phyloP scores from a whole-genome alignment of 2,329 filamentous ascomycete species.

The Orbilia brochopaga region DNA sequence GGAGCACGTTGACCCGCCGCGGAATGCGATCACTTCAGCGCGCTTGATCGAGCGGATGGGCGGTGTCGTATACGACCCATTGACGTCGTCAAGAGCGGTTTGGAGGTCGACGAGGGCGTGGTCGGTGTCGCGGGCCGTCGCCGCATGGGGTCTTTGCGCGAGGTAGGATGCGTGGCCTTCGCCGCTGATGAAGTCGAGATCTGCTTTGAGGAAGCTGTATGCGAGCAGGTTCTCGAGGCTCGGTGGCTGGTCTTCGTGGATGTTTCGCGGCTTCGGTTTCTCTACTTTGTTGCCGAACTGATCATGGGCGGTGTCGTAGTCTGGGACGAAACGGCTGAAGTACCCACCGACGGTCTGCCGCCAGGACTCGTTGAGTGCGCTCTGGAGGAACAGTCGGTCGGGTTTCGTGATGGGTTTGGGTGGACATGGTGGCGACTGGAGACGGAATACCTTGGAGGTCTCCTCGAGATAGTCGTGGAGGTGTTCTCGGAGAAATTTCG shows the following conservation, averaged over 20 bases:
- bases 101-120: conserved; percentile 72
- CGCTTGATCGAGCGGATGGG: conserved; percentile 41
- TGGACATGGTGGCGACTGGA: conserved; percentile 41
- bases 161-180: conserved; percentile 66
- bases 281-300: conserved; percentile 50
- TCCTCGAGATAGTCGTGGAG: conserved; percentile 89
- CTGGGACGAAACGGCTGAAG: conserved; percentile 85
- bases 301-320: conserved; percentile 64
- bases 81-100: conserved; percentile 45
- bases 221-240: conserved; percentile 79
- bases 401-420: conserved; percentile 57
- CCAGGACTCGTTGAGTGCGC: conserved; percentile 75
- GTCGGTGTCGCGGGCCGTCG: conserved; percentile 67
- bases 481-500: conserved; percentile 80
- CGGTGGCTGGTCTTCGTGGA: conserved; percentile 58
- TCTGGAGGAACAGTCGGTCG: conserved; percentile 73
- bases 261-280: conserved; percentile 40
- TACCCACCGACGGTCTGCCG: conserved; percentile 88
- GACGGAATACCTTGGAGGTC: conserved; percentile 68
- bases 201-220: conserved; percentile 91
- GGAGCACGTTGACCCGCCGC: conserved; percentile 90
- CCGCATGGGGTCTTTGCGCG: conserved; percentile 65
- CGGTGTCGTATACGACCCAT: conserved; percentile 46
- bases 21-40: conserved; percentile 64
- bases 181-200: conserved; percentile 90